These are phyloP conservation scores for Microbotryum lychnidis-dioicae DNA, from an alignment of 1,284 basidiomycete species.

Conservation along the genomic window DNA sequence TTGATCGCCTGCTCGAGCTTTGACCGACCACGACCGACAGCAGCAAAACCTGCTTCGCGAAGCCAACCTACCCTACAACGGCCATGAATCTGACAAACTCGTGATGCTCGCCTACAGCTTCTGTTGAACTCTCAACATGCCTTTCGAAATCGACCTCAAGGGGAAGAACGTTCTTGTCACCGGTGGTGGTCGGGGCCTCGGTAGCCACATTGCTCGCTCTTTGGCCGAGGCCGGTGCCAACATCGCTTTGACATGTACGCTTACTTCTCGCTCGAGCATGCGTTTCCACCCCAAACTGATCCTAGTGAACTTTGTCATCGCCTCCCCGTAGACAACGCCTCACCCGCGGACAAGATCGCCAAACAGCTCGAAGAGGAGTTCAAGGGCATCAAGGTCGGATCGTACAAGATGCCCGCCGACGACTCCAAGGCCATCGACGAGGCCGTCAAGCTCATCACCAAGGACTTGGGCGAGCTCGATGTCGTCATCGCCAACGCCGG, in stretches of 20 bases:
- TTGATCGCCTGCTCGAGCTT: no score
- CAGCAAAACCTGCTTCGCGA: no score
- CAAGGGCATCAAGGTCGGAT: slow-evolving; percentile 30
- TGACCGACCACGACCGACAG: no score
- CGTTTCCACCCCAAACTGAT: no score
- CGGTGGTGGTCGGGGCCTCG: slow-evolving; percentile 7
- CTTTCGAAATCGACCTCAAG: slow-evolving; percentile 4
- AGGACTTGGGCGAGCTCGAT: slow-evolving; percentile 37
- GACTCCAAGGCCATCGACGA: slow-evolving; percentile 34
- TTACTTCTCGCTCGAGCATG: no score
- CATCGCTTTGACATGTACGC: slow-evolving; percentile 1
- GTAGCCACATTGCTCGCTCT: slow-evolving; percentile 3
- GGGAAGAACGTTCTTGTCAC: slow-evolving; percentile 11
- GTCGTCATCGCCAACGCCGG: slow-evolving; percentile 32
- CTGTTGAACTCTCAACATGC: not conserved
- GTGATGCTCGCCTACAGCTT: no score
- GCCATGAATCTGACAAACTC: no score
- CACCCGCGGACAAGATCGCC: slow-evolving; percentile 33
- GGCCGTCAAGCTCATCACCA: slow-evolving; percentile 30
- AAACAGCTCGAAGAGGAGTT: slow-evolving; percentile 30
- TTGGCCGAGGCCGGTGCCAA: slow-evolving; percentile 8
- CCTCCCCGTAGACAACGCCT: slow-evolving; percentile 33
- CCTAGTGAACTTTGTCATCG: no score
- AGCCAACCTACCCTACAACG: no score
- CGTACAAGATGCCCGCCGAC: slow-evolving; percentile 38